A percentile compares a stretch with the other conserved stretches of the same genome.
Evolutionary conservation across 495 filamentous ascomycete genomes (phyloP).

Genomic region (Aspergillus sparsus): DNA sequence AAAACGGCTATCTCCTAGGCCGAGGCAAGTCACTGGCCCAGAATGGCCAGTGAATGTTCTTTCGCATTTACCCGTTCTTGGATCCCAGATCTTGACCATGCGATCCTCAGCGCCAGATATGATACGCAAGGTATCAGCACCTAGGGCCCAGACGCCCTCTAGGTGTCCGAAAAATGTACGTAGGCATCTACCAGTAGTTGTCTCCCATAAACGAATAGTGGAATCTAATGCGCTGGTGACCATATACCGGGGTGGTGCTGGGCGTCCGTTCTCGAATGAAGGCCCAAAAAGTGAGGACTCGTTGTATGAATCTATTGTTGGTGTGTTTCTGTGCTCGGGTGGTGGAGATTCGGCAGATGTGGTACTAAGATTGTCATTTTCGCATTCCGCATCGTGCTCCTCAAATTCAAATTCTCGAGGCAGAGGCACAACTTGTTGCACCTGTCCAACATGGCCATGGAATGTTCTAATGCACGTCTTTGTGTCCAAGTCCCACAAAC

Average conservation of each 20-base stretch:
- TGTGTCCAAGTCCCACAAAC: constrained; percentile 91
- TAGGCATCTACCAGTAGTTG: constrained; percentile 74
- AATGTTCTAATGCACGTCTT: constrained; percentile 75
- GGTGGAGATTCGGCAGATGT: constrained; percentile 38
- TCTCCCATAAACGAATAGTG: constrained; percentile 93
- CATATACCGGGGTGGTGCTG: constrained; percentile 82
- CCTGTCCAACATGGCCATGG: constrained; percentile 92
- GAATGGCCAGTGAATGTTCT: constrained; percentile 86
- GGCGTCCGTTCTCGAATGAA: constrained; percentile 60
- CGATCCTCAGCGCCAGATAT: constrained; percentile 89
- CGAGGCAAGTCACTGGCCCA: constrained; percentile 89
- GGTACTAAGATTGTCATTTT: constrained; percentile 53
- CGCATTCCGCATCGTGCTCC: constrained; percentile 56
- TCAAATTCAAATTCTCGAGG: constrained; percentile 89
- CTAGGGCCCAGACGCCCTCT: constrained; percentile 93
- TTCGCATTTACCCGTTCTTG: constrained; percentile 85
- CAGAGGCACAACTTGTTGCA: constrained; percentile 83
- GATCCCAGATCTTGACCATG: constrained; percentile 97
- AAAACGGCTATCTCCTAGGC: constrained; percentile 82
- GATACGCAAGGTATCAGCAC: constrained; percentile 84
- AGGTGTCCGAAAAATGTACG: constrained; percentile 95
- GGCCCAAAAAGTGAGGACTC: constrained; percentile 57
- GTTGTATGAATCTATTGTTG: constrained; percentile 35
- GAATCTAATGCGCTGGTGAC: constrained; percentile 87
- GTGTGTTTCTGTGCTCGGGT: constrained; percentile 19